These are phyloP conservation scores for Pseudonitzschia pungens DNA, from an alignment of 108 stramenopile species.

Conservation along the genomic window DNA sequence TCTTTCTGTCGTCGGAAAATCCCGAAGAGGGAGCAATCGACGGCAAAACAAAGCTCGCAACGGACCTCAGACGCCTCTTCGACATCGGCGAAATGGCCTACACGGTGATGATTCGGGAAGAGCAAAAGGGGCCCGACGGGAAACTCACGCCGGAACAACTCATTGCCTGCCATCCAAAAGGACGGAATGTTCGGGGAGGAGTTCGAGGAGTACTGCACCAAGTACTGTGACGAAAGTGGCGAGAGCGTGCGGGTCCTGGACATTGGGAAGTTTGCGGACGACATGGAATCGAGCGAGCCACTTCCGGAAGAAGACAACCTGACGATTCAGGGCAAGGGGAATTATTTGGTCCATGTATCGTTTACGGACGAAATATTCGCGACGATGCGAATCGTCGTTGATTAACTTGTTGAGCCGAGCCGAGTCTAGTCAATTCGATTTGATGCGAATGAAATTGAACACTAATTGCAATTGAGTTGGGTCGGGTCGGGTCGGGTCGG, in stretches of 20 bases:
- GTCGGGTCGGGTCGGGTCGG: no score
- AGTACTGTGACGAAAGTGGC: neutral
- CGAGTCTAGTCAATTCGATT: no score
- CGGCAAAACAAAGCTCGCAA: neutral
- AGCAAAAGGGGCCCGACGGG: neutral
- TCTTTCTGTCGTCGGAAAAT: neutral
- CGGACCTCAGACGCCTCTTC: neutral
- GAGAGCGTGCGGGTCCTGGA: neutral
- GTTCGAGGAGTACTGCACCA: conserved; percentile 2
- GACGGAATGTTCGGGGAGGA: conserved; percentile 13
- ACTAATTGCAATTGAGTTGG: no score
- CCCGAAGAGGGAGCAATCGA: neutral
- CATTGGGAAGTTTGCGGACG: conserved; percentile 13
- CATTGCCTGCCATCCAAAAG: neutral
- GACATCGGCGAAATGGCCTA: conserved; percentile 7
- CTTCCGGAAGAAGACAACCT: conserved; percentile 1
- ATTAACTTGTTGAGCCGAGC: neutral
- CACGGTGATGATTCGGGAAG: conserved; percentile 3
- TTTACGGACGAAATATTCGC: neutral
- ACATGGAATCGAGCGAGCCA: neutral
- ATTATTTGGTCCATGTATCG: conserved; percentile 15
- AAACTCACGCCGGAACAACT: neutral
- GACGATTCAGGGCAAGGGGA: conserved; percentile 1
- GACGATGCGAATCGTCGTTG: neutral
- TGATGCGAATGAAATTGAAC: no score